Conservation (phyloP, 345 rosid genomes). For the Kandelia obovata region DNA sequence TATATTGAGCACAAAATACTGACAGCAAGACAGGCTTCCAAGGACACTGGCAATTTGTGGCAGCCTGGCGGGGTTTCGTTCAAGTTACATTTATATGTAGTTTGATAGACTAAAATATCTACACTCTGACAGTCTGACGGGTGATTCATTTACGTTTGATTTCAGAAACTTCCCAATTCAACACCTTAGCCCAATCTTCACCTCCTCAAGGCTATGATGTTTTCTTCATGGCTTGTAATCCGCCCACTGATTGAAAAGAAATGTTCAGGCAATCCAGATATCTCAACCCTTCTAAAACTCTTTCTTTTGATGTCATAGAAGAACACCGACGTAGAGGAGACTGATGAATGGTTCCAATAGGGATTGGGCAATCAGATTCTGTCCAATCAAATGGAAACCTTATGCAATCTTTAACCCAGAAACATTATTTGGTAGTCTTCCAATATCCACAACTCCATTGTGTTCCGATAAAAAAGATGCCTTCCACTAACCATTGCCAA, state of each 20-base stretch:
- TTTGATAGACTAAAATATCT: not conserved
- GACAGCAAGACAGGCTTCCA: not conserved
- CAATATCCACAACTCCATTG: not conserved
- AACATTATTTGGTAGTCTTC: not conserved
- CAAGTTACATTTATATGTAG: not conserved
- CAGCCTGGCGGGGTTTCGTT: not conserved
- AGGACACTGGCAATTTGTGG: not conserved
- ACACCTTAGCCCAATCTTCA: not conserved
- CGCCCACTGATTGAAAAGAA: not conserved
- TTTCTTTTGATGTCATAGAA: not conserved
- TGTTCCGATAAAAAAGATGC: not conserved
- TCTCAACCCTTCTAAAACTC: not conserved
- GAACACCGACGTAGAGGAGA: not conserved
- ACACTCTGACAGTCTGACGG: not conserved
- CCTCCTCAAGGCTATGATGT: not conserved
- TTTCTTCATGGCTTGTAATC: not conserved
- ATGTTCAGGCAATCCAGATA: not conserved
- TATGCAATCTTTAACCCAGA: not conserved
- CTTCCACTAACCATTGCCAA: not conserved
- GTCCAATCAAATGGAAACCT: not conserved
- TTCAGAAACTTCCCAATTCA: not conserved
- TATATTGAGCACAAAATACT: not conserved
- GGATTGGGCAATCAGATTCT: not conserved
- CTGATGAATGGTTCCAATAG: not conserved
- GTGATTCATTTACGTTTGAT: not conserved